Base-by-base conservation (phyloP, 306 rosid genomes). In the Gastrolobium bilobum region DNA sequence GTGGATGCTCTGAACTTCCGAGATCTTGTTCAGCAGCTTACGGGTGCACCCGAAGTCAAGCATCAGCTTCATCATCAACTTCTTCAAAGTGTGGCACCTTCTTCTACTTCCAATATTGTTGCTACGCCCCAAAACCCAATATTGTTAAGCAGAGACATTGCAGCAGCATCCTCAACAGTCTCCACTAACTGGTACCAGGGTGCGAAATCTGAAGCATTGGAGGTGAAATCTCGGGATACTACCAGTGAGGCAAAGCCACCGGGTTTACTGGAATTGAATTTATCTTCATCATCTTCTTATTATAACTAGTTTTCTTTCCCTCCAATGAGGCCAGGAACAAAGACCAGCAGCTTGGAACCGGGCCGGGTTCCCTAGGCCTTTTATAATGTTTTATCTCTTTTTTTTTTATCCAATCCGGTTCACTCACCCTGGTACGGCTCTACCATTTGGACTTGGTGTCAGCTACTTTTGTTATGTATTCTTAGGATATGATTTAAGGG, bases 1-100 rank as follows among this genome's bases (percentile, higher is more conserved):
- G 99, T 94, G 1, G 93, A 94, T 15, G 92, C 97, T 10, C 9
- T 87, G 15, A 88, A 94, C 89, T 94, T 92, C 76, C 56, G 92
- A 5, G 81, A 85, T 40, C 80, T 94, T 0, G 99, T 92, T 63
- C 97, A 94, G 73, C 85, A 81, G 57, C 95, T 94, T 73, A 94
- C 97, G 0, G 88, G 93, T 53, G 90, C 92, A 39, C 91, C 87
- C 0, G 89, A 89, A 84, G 79, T 79, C 68, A 87, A 69, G 70
- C 74, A 77, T 43, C 87, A 37, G 29, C 4, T 10, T 46, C 29
- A 42, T 37, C 72, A 64, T 1, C 81, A 38, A 30, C 53, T 66
- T 6, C 87, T 81, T 26, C 90, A 79, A 15, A 76, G 63, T 46
- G 44, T 64, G 4, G 76, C 90, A 20, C 26, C 26, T 20, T 20